phyloP scores from a whole-genome alignment of 345 rosid genomes.

The Iberis pinnata region DNA sequence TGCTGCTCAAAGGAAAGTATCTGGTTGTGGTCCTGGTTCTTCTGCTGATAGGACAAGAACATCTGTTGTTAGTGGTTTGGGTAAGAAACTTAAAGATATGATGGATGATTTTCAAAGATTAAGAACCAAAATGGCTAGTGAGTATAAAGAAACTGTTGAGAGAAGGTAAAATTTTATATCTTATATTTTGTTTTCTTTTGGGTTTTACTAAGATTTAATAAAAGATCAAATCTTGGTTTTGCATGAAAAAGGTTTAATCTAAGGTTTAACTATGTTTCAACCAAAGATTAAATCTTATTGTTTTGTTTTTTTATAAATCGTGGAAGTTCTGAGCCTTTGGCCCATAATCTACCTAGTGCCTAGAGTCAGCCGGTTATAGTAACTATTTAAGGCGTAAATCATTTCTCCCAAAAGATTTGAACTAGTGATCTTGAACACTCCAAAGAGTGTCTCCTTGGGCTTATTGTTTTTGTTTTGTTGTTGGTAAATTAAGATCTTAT shows the following conservation, averaged over 20 bases:
- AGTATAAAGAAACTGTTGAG: conserved; percentile 71
- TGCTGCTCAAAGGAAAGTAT: conserved; percentile 53
- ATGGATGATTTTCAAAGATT: conserved; percentile 66
- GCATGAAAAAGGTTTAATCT: neutral
- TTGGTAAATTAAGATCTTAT: too few species aligned
- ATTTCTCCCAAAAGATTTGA: too few species aligned
- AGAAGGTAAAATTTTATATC: conserved; percentile 33
- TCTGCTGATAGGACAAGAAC: conserved; percentile 75
- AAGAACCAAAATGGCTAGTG: conserved; percentile 49
- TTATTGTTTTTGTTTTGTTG: too few species aligned
- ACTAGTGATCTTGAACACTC: too few species aligned
- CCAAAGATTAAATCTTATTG: neutral
- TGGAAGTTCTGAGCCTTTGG: too few species aligned
- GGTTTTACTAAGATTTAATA: neutral
- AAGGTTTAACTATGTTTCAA: neutral
- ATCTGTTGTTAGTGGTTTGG: conserved; percentile 68
- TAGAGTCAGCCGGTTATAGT: too few species aligned
- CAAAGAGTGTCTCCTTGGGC: too few species aligned
- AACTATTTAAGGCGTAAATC: too few species aligned
- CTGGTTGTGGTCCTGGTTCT: conserved; percentile 87
- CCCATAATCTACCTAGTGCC: too few species aligned
- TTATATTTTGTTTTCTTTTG: conserved; percentile 1
- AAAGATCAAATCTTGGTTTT: neutral
- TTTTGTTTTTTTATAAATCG: too few species aligned
- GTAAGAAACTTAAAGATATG: conserved; percentile 63